Base-by-base conservation (phyloP, 768 basidiomycete species). In the Sutorius australiensis region DNA sequence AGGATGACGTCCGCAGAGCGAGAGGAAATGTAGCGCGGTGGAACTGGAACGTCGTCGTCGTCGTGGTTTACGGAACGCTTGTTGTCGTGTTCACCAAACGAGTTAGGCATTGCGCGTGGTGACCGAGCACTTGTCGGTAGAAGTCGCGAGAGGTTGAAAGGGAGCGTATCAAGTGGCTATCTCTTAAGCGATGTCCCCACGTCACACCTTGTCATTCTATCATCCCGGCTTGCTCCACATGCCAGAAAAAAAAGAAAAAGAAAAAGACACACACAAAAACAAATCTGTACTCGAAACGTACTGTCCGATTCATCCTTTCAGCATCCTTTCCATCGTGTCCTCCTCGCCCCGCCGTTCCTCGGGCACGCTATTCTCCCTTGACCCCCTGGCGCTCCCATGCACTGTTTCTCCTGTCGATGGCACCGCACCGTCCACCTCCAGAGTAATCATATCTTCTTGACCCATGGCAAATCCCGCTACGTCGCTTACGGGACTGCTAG, bases 1-100 rank as follows among this genome's bases (percentile, higher is more conserved):
- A 98, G 84, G 64, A 97, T 87, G 56, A 92, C 83, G 72, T 95
- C 92, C 41, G 93, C 92, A 32, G 91, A 92, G 58, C 84, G 82
- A 13, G 83, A 71, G 27, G 89, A 92, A 56, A 97, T 83, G 72
- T 92, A 98, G 48, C 74, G 77, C 3, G 90, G 88, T 49, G 82
- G 81, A 79, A 24, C 34, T 37, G 53, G 38, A 11, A 42, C 24
- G 44, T 55, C 48, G 48, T 55, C 24, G 44, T 55, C 48, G 48
- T 55, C 46, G 53, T 46, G 32, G 12, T 19, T 21, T 33, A 59
- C 36, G 33, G 58, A 57, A 50, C 53, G 52, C 52, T 51, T 51
- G 53, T 49, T 45, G 51, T 37, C 56, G 60, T 44, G 63, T 75
- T 73, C 67, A 77, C 79, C 73, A 72, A 53, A 68, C 58, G 64